Percentiles rank a stretch among this genome's conserved stretches.
These are phyloP conservation scores for Torrubiella hemipterigena DNA, from an alignment of 2,329 filamentous ascomycete genomes.

Conservation along the genomic window DNA sequence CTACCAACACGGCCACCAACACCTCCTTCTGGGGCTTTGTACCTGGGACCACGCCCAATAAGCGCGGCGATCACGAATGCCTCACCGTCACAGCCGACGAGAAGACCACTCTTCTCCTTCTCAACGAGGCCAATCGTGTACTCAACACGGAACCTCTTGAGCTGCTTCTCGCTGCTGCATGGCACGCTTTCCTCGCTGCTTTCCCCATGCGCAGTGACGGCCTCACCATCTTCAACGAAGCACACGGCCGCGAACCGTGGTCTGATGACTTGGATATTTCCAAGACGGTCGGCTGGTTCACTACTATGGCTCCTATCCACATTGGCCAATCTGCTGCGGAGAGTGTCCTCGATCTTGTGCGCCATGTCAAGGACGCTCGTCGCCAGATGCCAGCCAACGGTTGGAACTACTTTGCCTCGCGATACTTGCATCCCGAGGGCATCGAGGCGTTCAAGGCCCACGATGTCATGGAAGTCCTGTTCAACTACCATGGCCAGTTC, in stretches of 20 bases:
- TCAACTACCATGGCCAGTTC: slow-evolving; percentile 28
- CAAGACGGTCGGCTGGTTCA: slow-evolving; percentile 33
- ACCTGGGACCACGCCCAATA: slow-evolving; percentile 3
- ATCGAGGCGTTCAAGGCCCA: slow-evolving; percentile 16
- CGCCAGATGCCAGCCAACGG: slow-evolving; percentile 19
- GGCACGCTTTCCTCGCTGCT: slow-evolving; percentile 18
- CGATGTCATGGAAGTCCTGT: slow-evolving; percentile 27
- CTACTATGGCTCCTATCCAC: slow-evolving; percentile 23
- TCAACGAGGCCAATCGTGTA: slow-evolving; percentile 15
- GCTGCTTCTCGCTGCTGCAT: slow-evolving; percentile 21
- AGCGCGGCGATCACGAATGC: slow-evolving; percentile 1
- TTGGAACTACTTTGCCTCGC: slow-evolving; percentile 20
- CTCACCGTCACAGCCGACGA: background rate
- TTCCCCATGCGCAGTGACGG: slow-evolving; percentile 23
- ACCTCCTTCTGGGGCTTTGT: slow-evolving; percentile 10
- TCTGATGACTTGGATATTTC: slow-evolving; percentile 20
- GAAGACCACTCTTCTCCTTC: slow-evolving; percentile 8
- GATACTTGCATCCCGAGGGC: slow-evolving; percentile 15
- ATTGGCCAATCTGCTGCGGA: slow-evolving; percentile 17
- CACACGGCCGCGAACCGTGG: slow-evolving; percentile 28
- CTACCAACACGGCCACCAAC: slow-evolving; percentile 7
- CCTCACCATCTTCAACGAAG: slow-evolving; percentile 25
- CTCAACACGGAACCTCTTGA: slow-evolving; percentile 25
- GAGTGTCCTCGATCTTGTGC: background rate
- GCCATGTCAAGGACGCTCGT: slow-evolving; percentile 18